Evolutionary conservation across 2,329 filamentous ascomycete genomes (phyloP).

Genomic region (Aspergillus niger): DNA sequence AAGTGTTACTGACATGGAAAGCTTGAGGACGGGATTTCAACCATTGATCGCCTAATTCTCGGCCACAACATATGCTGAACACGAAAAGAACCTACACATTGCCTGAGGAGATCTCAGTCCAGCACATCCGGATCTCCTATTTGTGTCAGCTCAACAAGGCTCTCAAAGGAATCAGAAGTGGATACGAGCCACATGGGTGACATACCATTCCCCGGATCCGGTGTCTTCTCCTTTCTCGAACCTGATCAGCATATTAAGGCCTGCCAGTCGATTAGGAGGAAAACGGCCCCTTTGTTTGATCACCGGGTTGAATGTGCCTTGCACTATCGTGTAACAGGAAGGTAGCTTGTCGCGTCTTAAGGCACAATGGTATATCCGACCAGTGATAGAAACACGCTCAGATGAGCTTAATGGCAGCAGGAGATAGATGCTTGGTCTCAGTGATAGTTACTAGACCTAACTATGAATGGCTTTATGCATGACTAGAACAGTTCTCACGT

Average conservation of each 20-base stretch:
- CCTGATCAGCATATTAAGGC: background rate
- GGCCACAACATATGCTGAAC: background rate
- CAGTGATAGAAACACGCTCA: no score
- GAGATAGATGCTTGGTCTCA: no score
- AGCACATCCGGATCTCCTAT: background rate
- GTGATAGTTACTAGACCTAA: no score
- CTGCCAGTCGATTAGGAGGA: background rate
- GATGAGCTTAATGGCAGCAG: no score
- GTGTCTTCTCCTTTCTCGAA: background rate
- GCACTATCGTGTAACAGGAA: background rate
- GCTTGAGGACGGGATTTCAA: background rate
- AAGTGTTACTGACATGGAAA: background rate
- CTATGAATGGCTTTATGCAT: no score
- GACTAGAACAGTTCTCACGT: no score
- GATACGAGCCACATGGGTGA: constrained; percentile 4
- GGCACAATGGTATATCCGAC: background rate
- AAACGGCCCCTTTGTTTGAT: background rate
- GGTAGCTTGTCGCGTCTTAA: background rate
- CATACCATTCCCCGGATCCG: background rate
- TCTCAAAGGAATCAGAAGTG: background rate
- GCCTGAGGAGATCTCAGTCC: background rate
- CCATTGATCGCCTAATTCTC: background rate
- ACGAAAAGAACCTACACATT: background rate
- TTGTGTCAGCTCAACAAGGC: background rate
- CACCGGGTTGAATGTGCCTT: background rate